Percentiles rank a stretch among this genome's conserved stretches.
These are phyloP conservation scores for Staphylotrichum longicolle DNA, from an alignment of 495 filamentous ascomycete genomes.

Conservation along the genomic window DNA sequence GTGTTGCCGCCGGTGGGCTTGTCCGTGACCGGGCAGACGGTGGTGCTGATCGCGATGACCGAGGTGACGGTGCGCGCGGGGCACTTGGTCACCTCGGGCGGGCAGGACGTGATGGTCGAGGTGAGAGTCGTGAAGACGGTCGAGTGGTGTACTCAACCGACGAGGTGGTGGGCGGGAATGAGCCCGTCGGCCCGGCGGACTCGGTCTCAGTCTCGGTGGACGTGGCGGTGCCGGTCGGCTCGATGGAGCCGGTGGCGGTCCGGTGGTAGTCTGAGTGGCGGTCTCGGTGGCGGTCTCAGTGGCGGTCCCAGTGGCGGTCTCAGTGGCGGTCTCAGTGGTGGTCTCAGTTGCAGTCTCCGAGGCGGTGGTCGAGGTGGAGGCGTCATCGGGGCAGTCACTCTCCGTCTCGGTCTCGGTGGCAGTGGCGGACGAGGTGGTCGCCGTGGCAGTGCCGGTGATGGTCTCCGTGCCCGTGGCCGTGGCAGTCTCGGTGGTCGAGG, in stretches of 20 bases:
- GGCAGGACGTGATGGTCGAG: slow-evolving; percentile 58
- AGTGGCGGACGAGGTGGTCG: neutral
- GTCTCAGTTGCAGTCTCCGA: neutral
- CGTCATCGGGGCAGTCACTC: slow-evolving; percentile 21
- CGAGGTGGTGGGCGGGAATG: slow-evolving; percentile 35
- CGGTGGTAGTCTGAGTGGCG: neutral
- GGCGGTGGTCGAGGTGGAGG: neutral
- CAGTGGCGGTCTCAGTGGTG: too few relatives aligned
- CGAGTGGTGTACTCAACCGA: slow-evolving; percentile 49
- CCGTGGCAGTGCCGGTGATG: too few relatives aligned
- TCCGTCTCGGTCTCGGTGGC: slow-evolving; percentile 5
- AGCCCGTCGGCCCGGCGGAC: slow-evolving; percentile 32
- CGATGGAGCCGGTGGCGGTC: neutral
- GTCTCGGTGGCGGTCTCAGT: neutral
- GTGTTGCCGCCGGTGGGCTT: slow-evolving; percentile 18
- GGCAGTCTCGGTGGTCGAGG: slow-evolving; percentile 6
- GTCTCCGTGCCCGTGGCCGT: neutral
- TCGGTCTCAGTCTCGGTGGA: slow-evolving; percentile 8
- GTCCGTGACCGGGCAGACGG: slow-evolving; percentile 54
- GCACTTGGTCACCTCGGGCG: slow-evolving; percentile 58
- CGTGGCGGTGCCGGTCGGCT: neutral
- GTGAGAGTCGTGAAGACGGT: slow-evolving; percentile 59
- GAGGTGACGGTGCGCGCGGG: slow-evolving; percentile 56
- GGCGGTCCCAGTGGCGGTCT: too few relatives aligned
- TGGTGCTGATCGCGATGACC: slow-evolving; percentile 58